phyloP scores from a whole-genome alignment of 2,329 filamentous ascomycete genomes.

The Pestalotiopsis sp. region DNA sequence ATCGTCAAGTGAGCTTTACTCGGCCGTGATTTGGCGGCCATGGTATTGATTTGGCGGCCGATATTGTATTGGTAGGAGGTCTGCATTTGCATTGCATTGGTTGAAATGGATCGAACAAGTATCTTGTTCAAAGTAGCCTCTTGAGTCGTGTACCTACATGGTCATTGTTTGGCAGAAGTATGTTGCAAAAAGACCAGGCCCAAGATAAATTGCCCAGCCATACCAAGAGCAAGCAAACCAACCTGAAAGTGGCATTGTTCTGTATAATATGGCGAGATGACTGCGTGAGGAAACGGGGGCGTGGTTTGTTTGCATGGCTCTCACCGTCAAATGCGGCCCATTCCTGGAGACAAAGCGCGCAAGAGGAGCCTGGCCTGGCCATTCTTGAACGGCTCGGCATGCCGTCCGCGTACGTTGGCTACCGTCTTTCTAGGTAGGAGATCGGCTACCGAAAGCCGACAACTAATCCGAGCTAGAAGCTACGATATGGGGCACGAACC shows the following conservation, averaged over 20 bases:
- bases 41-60: background rate
- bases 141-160: background rate
- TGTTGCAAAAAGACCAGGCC: background rate
- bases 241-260: background rate
- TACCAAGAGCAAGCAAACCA: background rate
- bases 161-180: background rate
- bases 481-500: background rate
- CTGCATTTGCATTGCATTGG: background rate
- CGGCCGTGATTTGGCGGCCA: background rate
- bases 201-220: background rate
- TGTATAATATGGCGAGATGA: background rate
- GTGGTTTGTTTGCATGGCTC: background rate
- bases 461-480: background rate
- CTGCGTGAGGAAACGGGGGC: background rate
- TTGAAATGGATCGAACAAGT: background rate
- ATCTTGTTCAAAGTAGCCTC: background rate
- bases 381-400: background rate
- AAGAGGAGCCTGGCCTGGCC: background rate
- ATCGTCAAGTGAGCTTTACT: background rate
- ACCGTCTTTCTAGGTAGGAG: background rate
- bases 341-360: background rate
- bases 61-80: background rate
- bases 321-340: background rate
- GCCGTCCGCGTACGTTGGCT: background rate
- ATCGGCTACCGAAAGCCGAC: background rate